A percentile compares a stretch with the other conserved stretches of the same genome.
phyloP scores from a whole-genome alignment of 2,329 filamentous ascomycete species.

The Fusarium sp. region DNA sequence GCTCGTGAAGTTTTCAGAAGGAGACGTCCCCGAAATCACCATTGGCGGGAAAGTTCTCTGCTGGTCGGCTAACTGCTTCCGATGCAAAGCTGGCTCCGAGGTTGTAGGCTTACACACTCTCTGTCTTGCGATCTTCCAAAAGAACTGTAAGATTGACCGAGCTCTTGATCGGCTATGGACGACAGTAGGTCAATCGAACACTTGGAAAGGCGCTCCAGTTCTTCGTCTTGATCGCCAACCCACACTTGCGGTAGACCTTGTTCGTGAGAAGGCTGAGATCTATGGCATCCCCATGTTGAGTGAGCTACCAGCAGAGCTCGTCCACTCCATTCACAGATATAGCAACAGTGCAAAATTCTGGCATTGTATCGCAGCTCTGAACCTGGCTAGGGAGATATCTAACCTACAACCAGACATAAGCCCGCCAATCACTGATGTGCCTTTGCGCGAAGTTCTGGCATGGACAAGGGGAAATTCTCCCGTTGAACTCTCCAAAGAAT shows the following conservation, averaged over 20 bases:
- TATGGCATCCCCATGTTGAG: neutral
- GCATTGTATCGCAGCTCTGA: conserved; percentile 4
- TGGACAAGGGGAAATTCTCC: conserved; percentile 3
- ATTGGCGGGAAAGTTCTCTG: neutral
- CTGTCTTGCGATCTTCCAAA: neutral
- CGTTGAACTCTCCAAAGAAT: neutral
- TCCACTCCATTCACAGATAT: conserved; percentile 8
- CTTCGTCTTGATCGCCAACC: conserved; percentile 7
- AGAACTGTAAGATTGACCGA: neutral
- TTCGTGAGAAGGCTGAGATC: conserved; percentile 7
- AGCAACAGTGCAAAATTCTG: conserved; percentile 10
- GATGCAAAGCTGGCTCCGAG: neutral
- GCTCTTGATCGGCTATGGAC: conserved; percentile 10
- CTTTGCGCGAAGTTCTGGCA: conserved; percentile 4
- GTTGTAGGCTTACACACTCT: neutral
- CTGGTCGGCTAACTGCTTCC: neutral
- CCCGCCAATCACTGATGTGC: neutral
- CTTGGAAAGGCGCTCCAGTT: conserved; percentile 6
- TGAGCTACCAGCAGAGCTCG: conserved; percentile 3
- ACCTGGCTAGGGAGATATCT: conserved; percentile 4
- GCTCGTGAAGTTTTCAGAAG: neutral
- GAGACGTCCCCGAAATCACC: neutral
- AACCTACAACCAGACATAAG: neutral
- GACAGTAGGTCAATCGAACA: neutral
- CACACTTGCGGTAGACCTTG: neutral